phyloP scores from a whole-genome alignment of 169 alveolate genomes.

The Fabrea salina region DNA sequence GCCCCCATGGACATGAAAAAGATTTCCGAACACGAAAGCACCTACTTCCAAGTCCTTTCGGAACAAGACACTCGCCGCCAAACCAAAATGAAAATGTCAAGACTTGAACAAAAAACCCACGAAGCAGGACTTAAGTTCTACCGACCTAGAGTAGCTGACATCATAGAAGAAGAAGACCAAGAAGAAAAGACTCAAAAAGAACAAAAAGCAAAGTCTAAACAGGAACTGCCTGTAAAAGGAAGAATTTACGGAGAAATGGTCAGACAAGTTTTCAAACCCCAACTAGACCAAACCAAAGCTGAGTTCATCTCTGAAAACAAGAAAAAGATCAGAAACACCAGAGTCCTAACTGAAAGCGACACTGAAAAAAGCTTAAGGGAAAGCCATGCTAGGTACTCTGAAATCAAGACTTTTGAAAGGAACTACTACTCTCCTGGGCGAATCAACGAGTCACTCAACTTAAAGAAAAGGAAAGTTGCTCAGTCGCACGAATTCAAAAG shows the following conservation, averaged over 20 bases:
- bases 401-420: background rate
- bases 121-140: background rate
- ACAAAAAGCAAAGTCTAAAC: background rate
- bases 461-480: background rate
- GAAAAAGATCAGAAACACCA: background rate
- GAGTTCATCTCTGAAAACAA: background rate
- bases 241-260: background rate
- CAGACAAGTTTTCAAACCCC: background rate
- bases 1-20: constrained; percentile 7
- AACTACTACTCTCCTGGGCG: background rate
- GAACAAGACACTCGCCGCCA: background rate
- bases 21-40: background rate
- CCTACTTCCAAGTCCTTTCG: background rate
- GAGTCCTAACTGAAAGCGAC: too few species aligned
- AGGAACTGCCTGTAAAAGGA: background rate
- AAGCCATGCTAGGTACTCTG: background rate
- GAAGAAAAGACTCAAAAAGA: background rate
- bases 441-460: background rate
- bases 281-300: background rate
- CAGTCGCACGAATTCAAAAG: background rate
- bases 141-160: background rate
- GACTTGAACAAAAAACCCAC: background rate
- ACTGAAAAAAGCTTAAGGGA: background rate
- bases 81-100: background rate
- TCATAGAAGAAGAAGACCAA: background rate